A percentile compares a stretch with the other conserved stretches of the same genome.
Evolutionary conservation across 2,329 filamentous ascomycete genomes (phyloP).

Genomic region (Diplodia mutila): DNA sequence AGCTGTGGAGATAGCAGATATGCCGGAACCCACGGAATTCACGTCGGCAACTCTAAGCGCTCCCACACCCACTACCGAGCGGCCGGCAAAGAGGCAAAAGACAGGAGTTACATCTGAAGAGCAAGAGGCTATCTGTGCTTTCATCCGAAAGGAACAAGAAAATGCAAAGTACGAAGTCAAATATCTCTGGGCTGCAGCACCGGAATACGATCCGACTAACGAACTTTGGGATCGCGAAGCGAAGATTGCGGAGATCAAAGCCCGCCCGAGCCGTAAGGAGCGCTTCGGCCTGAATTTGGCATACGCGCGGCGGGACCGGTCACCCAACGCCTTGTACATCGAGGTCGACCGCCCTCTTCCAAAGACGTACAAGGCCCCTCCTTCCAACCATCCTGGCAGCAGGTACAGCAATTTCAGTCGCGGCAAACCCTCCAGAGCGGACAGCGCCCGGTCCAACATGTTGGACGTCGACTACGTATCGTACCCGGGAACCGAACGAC

Average conservation of each 20-base stretch:
- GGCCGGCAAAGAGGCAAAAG: background rate
- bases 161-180: background rate
- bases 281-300: background rate
- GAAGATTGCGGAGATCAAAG: constrained; percentile 21
- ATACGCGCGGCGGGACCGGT: background rate
- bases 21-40: background rate
- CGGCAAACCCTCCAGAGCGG: background rate
- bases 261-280: constrained; percentile 12
- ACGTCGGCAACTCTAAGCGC: background rate
- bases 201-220: constrained; percentile 5
- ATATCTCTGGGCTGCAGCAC: background rate
- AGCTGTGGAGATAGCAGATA: background rate
- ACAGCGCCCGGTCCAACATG: background rate
- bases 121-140: constrained; percentile 4
- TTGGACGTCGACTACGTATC: background rate
- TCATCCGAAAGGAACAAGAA: constrained; percentile 1
- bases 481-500: no score
- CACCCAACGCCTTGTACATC: background rate
- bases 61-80: background rate
- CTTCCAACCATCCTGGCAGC: background rate
- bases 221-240: constrained; percentile 9
- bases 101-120: background rate
- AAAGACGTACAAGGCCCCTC: constrained; percentile 2
- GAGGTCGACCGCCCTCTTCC: constrained; percentile 12
- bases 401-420: background rate